Evolutionary conservation across 805 yeast genomes (phyloP).

Genomic region (Candida saitoana): DNA sequence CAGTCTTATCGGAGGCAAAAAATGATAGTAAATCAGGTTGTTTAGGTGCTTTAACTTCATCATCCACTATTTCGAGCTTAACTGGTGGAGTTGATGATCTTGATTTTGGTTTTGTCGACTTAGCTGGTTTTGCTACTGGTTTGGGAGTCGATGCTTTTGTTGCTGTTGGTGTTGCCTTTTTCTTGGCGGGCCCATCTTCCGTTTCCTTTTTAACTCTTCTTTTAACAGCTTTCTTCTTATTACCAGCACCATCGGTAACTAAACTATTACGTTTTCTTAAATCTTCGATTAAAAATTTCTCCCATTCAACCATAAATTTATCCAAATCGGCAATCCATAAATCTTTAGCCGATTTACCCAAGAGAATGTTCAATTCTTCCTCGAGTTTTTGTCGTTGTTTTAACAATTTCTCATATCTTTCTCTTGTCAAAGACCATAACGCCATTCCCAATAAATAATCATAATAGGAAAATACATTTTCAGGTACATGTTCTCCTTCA

Average conservation of each 20-base stretch:
- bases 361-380: constrained; percentile 59
- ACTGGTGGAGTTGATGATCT: constrained; percentile 7
- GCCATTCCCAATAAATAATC: constrained; percentile 91
- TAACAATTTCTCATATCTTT: constrained; percentile 77
- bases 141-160: constrained; percentile 4
- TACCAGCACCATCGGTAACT: constrained; percentile 41
- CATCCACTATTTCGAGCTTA: constrained; percentile 10
- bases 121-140: constrained; percentile 1
- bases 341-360: constrained; percentile 74
- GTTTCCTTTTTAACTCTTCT: constrained; percentile 11
- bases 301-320: constrained; percentile 63
- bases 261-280: constrained; percentile 51
- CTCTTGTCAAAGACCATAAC: constrained; percentile 88
- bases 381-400: constrained; percentile 71
- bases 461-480: constrained; percentile 58
- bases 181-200: constrained; percentile 11
- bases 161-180: constrained; percentile 8
- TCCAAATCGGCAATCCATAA: constrained; percentile 85
- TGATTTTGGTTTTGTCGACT: constrained; percentile 4
- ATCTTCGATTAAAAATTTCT: constrained; percentile 63
- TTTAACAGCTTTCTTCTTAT: constrained; percentile 30
- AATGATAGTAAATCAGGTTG: constrained; percentile 20
- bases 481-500: constrained; percentile 47
- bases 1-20: constrained; percentile 9
- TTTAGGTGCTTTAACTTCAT: constrained; percentile 7